Percentiles rank a stretch among this genome's conserved stretches.
These are phyloP conservation scores for Epichloe scottii DNA, from an alignment of 2,329 filamentous ascomycete species.

Conservation along the genomic window DNA sequence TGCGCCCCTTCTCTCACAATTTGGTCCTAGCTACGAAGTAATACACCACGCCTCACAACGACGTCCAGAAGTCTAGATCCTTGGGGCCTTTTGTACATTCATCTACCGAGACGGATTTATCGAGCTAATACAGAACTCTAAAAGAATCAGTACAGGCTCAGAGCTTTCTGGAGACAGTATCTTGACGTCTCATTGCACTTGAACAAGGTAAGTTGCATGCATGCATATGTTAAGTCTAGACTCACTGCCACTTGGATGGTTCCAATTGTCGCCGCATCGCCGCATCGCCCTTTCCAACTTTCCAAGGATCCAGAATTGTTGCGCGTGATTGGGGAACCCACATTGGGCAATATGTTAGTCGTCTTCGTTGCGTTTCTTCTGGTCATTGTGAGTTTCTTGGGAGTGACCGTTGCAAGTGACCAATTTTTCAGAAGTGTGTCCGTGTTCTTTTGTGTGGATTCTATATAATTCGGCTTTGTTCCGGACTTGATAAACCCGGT, in stretches of 20 bases:
- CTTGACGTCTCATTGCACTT: not conserved
- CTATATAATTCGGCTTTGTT: not conserved
- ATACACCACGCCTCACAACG: too few relatives aligned
- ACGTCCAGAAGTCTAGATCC: too few relatives aligned
- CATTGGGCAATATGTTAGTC: slow-evolving; percentile 1
- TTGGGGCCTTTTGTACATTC: too few relatives aligned
- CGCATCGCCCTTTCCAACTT: not conserved
- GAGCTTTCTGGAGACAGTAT: not conserved
- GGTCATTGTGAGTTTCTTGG: too few relatives aligned
- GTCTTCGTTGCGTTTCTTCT: not conserved
- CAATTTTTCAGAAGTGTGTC: not conserved
- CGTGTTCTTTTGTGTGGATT: not conserved
- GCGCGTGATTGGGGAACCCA: not conserved
- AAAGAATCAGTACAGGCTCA: not conserved
- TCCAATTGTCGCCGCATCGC: not conserved
- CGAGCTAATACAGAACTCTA: not conserved
- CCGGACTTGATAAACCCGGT: not conserved
- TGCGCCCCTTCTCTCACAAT: too few relatives aligned
- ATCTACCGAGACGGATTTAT: not conserved
- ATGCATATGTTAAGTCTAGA: not conserved
- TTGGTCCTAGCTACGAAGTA: too few relatives aligned
- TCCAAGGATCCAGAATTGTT: not conserved
- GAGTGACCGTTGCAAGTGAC: not conserved
- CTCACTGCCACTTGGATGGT: not conserved
- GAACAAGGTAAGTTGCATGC: not conserved